Evolutionary conservation across 345 rosid species (phyloP).

Genomic region (Zanthoxylum bungeanum): DNA sequence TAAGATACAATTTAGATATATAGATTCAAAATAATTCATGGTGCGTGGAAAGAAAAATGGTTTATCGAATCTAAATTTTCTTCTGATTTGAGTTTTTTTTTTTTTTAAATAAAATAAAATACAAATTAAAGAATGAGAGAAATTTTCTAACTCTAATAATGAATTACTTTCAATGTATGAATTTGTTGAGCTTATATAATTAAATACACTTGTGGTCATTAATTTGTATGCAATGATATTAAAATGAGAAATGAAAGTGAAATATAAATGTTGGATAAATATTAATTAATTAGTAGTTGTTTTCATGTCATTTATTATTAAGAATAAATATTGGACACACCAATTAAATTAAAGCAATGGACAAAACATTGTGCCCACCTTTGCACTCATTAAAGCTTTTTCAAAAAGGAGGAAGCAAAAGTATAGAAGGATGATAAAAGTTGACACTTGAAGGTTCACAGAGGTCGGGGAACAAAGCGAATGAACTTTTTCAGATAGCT

Average conservation of each 20-base stretch:
- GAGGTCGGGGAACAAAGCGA: conserved; percentile 30
- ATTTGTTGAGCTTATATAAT: not conserved
- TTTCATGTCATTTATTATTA: not conserved
- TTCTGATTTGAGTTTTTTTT: no score
- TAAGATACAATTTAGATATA: no score
- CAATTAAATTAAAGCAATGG: not conserved
- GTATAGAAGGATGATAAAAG: conserved; percentile 27
- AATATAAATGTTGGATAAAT: not conserved
- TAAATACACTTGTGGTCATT: no score
- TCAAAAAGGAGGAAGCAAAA: conserved; percentile 22
- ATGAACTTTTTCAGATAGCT: conserved; percentile 24
- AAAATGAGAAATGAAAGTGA: not conserved
- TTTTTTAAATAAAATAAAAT: no score
- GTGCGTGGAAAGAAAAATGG: no score
- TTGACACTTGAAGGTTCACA: conserved; percentile 29
- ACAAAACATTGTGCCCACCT: conserved; percentile 24
- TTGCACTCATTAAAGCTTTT: conserved; percentile 22
- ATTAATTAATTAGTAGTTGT: not conserved
- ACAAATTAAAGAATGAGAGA: no score
- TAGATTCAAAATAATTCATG: no score
- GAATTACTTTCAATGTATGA: no score
- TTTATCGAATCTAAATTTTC: no score
- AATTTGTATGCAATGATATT: not conserved
- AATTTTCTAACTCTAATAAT: no score
- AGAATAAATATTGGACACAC: not conserved